These are phyloP conservation scores for Reticulascus tulasneorum DNA, from an alignment of 2,329 filamentous ascomycete species.

Conservation along the genomic window DNA sequence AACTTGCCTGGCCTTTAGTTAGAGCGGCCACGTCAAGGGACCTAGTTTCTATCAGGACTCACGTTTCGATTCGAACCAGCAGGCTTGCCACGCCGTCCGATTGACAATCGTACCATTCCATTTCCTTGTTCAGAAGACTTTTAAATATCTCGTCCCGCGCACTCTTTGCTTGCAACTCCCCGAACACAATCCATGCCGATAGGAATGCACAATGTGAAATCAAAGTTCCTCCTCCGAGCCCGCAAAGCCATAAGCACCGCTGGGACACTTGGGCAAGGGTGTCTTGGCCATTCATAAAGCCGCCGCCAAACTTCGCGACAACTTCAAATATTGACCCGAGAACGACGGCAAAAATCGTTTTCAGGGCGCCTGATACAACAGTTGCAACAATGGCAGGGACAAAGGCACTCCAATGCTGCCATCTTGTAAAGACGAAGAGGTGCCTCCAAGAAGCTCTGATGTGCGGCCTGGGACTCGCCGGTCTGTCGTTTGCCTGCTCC, in stretches of 20 bases:
- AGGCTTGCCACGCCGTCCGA: constrained; percentile 69
- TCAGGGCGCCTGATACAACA: constrained; percentile 55
- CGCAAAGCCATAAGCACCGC: constrained; percentile 60
- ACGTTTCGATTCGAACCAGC: constrained; percentile 71
- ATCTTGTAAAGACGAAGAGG: constrained; percentile 72
- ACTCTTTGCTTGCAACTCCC: constrained; percentile 71
- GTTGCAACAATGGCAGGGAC: constrained; percentile 52
- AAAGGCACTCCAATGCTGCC: constrained; percentile 53
- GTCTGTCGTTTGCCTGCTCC: too few relatives aligned
- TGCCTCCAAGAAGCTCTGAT: constrained; percentile 27
- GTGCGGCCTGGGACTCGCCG: too few relatives aligned
- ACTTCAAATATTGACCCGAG: constrained; percentile 72
- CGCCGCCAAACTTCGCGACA: constrained; percentile 63
- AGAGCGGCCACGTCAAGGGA: neutral
- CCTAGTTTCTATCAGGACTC: constrained; percentile 24
- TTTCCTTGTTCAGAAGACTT: constrained; percentile 65
- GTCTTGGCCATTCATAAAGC: constrained; percentile 40
- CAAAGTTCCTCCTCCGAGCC: constrained; percentile 63
- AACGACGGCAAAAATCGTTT: constrained; percentile 64
- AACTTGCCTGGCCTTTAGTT: constrained; percentile 58
- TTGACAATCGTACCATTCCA: constrained; percentile 77
- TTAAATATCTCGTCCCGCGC: constrained; percentile 63
- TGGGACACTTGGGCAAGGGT: constrained; percentile 53
- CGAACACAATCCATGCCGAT: constrained; percentile 69
- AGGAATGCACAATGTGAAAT: constrained; percentile 64